Base-by-base conservation (phyloP, 2,329 filamentous ascomycete species). In the Colletotrichum eleusines region DNA sequence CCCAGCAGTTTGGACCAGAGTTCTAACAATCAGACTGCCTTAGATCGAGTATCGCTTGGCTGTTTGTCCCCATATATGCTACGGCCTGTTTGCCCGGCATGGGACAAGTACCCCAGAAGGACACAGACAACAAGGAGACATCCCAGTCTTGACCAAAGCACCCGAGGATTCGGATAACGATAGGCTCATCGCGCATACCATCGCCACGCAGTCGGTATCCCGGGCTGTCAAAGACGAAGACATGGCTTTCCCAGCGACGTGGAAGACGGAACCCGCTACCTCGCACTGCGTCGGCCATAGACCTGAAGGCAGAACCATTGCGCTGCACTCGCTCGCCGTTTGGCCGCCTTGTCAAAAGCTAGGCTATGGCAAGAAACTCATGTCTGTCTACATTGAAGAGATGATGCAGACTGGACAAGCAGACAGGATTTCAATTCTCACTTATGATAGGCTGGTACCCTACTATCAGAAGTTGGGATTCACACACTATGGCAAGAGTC, bases 391-490 rank as follows among this genome's bases (percentile, higher is more conserved):
- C 8, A 70, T 75, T 9, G 59, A 73, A 1, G 48, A 71, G 3
- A 76, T 79, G 71, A 74, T 54, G 23, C n/a, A 64, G 18, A 63
- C 57, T 6, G 61, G 63, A 0, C 38, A 62, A 3, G 76, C 68
- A 1, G 76, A 78, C 14, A 75, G 77, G 2, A 73, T 79, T 18
- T 74, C 77, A 1, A 77, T 79, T 50, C 40, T 79, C 44, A 79
- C 77, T 0, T 78, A 79, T 20, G 77, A 78, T 23, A 73, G 73
- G 1, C 75, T 79, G 1, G 75, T 79, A 0, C 71, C 77, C 9
- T 79, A 77, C 46, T 79, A 79, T n/a, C 53, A 79, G 28, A 73
- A 73, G 23, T 61, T 80, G 7, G 78, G 78, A 0, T 80, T 80
- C 33, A 73, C 74, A 16, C 74, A 79, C 64, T 75, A 77, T 7